Percentiles rank a stretch among this genome's conserved stretches.
Evolutionary conservation across 2,329 filamentous ascomycete genomes (phyloP).

Genomic region (Exophiala sp.): DNA sequence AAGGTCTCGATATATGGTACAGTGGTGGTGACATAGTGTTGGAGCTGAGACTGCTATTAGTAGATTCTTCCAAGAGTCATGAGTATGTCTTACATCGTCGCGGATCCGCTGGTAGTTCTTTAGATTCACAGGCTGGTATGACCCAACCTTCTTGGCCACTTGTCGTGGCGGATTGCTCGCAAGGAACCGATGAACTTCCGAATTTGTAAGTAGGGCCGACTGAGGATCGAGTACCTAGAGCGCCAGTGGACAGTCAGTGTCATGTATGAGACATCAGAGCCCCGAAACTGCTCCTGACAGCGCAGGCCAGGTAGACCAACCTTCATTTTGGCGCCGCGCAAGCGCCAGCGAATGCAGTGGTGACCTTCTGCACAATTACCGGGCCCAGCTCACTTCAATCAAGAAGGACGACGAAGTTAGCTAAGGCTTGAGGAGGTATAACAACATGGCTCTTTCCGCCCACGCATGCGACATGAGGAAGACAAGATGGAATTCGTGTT

Average conservation of each 20-base stretch:
- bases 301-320: slow-evolving; percentile 1
- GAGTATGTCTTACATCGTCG: slow-evolving; percentile 38
- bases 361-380: too few relatives aligned
- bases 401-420: too few relatives aligned
- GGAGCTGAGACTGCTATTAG: slow-evolving; percentile 12
- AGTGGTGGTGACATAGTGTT: slow-evolving; percentile 17
- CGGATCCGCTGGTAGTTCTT: slow-evolving; percentile 45
- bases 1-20: slow-evolving; percentile 16
- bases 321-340: slow-evolving; percentile 6
- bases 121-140: slow-evolving; percentile 38
- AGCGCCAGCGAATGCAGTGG: too few relatives aligned
- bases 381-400: too few relatives aligned
- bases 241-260: neutral
- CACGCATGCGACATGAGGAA: too few relatives aligned
- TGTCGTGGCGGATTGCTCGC: slow-evolving; percentile 39
- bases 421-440: too few relatives aligned
- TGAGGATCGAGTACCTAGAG: slow-evolving; percentile 44
- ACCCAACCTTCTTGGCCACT: slow-evolving; percentile 22
- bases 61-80: slow-evolving; percentile 1
- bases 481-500: too few relatives aligned
- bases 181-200: slow-evolving; percentile 43
- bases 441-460: too few relatives aligned
- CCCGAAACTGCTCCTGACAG: too few relatives aligned
- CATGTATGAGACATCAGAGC: too few relatives aligned
- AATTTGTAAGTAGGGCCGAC: slow-evolving; percentile 42